Evolutionary conservation across 2,329 filamentous ascomycete genomes (phyloP).

Genomic region (Colletotrichum limetticola): DNA sequence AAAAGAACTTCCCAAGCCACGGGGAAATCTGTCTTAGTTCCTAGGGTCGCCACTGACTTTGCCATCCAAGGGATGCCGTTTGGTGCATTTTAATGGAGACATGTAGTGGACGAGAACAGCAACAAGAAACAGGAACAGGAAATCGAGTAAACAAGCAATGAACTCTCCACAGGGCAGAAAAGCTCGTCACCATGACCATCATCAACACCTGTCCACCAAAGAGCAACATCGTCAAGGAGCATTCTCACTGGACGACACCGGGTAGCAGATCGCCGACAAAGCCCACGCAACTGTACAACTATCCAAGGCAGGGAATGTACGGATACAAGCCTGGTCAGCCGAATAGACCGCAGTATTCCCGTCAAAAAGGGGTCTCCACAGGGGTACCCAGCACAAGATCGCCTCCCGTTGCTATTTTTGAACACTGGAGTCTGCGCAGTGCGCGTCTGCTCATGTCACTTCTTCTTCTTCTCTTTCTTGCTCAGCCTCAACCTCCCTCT

Average conservation of each 20-base stretch:
- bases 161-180: background rate
- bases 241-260: background rate
- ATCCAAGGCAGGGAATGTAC: background rate
- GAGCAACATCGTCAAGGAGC: background rate
- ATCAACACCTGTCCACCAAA: background rate
- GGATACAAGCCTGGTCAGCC: background rate
- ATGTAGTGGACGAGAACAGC: background rate
- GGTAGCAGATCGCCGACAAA: background rate
- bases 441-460: background rate
- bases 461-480: background rate
- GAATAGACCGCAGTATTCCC: background rate
- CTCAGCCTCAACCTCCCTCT: background rate
- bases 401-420: slow-evolving; percentile 18
- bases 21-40: background rate
- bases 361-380: background rate
- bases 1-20: background rate
- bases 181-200: background rate
- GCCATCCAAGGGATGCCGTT: background rate
- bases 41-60: background rate
- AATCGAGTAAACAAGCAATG: background rate
- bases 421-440: background rate
- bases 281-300: background rate
- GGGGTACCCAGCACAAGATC: background rate
- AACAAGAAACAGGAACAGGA: background rate
- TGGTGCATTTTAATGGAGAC: background rate